A percentile compares a stretch with the other conserved stretches of the same genome.
Conservation (phyloP, 1,139 yeast species). For the Geotrichum bryndzae region DNA sequence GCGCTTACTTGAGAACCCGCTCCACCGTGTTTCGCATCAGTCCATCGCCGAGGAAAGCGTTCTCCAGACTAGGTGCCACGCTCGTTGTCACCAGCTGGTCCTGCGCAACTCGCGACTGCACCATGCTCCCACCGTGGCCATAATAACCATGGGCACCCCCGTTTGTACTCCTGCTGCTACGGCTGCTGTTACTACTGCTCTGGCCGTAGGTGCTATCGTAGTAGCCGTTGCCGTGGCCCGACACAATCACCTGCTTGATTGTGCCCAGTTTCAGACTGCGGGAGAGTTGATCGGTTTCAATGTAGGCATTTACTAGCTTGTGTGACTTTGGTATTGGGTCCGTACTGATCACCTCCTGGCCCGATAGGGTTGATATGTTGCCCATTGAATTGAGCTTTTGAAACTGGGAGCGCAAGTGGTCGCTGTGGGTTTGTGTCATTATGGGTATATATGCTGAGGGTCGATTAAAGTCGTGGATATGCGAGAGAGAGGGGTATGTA, state of each 20-base stretch:
- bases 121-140: slow-evolving; percentile 2
- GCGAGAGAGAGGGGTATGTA: no score
- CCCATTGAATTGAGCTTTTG: slow-evolving; percentile 19
- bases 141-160: neutral
- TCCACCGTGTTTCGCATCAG: slow-evolving; percentile 8
- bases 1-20: neutral
- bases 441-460: neutral
- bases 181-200: no score
- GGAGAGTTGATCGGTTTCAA: slow-evolving; percentile 28
- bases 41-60: slow-evolving; percentile 9
- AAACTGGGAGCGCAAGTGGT: slow-evolving; percentile 12
- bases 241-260: slow-evolving; percentile 25
- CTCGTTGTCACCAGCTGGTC: slow-evolving; percentile 9
- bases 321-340: slow-evolving; percentile 16
- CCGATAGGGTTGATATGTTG: slow-evolving; percentile 23
- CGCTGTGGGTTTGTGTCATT: neutral
- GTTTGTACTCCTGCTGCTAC: neutral
- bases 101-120: slow-evolving; percentile 6
- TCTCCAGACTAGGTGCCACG: slow-evolving; percentile 7
- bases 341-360: slow-evolving; percentile 24
- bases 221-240: neutral
- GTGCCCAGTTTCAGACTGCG: slow-evolving; percentile 30
- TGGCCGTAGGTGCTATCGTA: neutral
- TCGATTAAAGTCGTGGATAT: no score
- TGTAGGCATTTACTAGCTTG: slow-evolving; percentile 24